Evolutionary conservation across 768 basidiomycete species (phyloP), one percentile per base, ranked within the genome.

Genomic region (Mycena kentingensis): DNA sequence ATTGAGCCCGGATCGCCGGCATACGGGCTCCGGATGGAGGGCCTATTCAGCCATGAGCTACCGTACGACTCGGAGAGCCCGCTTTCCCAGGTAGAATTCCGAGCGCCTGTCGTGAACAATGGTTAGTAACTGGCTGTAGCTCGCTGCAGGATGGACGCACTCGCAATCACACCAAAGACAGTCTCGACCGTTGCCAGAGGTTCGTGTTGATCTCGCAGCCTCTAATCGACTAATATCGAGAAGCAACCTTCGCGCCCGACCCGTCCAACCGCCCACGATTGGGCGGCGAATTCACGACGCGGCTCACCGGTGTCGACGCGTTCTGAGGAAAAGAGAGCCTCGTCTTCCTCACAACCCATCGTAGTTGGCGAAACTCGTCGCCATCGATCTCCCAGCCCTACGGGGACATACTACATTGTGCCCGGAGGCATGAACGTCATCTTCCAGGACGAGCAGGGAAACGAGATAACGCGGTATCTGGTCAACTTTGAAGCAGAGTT

Each of bases 381-480:
- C 11, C 11, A 38, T 38, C 37, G 37, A 38, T 18, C 37, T 19
- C 12, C 10, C 6, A 42, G 41, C 19, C 41, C 41, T 12, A n/a
- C n/a, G n/a, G 58, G 53, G 18, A 59, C 58, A n/a, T 59, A 59
- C 63, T 88, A 88, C 58, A 79, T 88, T 57, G 77, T 88, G 43
- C 87, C 87, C 31, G 76, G 74, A 16, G 86, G 84, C 19, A 71
- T 81, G 54, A 78, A 82, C 52, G 81, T 88, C 5, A 77, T 88
- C 39, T 87, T 89, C 60, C 77, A 84, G 64, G 86, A 88, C 60
- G 79, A 82, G 57, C 67, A 74, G 18, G 86, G 86, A 19, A 78
- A 80, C 49, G 83, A 84, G 60, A 80, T 87, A 22, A 78, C 80
- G 3, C 80, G 85, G 85, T 82, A n/a, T n/a, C n/a, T n/a, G n/a